phyloP scores from a whole-genome alignment of 2,329 filamentous ascomycete genomes.

The Hortaea sp. region DNA sequence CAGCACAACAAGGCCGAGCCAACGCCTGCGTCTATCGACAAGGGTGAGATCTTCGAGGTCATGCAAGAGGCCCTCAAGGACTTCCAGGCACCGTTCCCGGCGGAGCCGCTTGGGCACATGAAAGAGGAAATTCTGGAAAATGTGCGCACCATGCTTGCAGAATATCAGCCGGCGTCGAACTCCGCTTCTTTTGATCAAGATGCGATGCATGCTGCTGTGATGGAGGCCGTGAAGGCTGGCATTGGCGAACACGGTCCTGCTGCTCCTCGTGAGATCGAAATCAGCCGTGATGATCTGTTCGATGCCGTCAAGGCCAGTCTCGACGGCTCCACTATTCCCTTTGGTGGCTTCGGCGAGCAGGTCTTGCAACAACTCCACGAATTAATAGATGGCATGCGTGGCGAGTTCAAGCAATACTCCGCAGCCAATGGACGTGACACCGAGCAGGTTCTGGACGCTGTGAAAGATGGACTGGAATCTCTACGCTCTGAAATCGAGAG shows the following conservation, averaged over 20 bases:
- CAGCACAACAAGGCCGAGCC: conserved; percentile 41
- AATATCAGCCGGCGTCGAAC: conserved; percentile 50
- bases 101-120: conserved; percentile 54
- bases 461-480: conserved; percentile 77
- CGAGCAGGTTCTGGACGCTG: conserved; percentile 77
- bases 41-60: conserved; percentile 75
- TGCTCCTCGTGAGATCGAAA: conserved; percentile 34
- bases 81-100: conserved; percentile 63
- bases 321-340: conserved; percentile 42
- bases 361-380: conserved; percentile 51
- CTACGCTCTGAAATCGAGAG: conserved; percentile 70
- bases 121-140: conserved; percentile 75
- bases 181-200: conserved; percentile 33
- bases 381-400: conserved; percentile 51
- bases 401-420: conserved; percentile 66
- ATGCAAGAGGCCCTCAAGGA: conserved; percentile 79
- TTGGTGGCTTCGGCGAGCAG: conserved; percentile 46
- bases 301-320: conserved; percentile 49
- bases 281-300: conserved; percentile 44
- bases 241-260: conserved; percentile 38
- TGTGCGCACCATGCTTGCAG: conserved; percentile 77
- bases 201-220: conserved; percentile 45
- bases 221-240: conserved; percentile 50
- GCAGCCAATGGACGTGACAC: conserved; percentile 71
- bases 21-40: conserved; percentile 49